A percentile compares a stretch with the other conserved stretches of the same genome.
These are phyloP conservation scores for Erodium texanum DNA, from an alignment of 441 rosid species.

Conservation along the genomic window DNA sequence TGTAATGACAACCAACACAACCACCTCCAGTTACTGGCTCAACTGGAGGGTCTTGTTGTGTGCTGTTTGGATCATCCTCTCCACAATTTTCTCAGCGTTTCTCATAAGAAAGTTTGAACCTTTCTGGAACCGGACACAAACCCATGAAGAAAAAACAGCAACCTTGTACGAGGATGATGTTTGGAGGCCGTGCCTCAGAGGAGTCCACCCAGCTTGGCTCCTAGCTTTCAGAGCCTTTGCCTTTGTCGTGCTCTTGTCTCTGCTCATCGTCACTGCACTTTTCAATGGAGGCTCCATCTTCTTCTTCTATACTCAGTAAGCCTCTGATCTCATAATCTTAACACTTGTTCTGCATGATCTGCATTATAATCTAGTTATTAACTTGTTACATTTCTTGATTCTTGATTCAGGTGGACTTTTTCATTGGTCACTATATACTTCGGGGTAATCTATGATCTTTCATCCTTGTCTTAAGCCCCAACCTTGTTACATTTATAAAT, in stretches of 20 bases:
- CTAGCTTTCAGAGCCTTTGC: constrained; percentile 61
- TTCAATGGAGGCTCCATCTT: constrained; percentile 63
- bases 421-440: constrained; percentile 61
- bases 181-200: constrained; percentile 74
- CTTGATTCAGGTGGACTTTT: constrained; percentile 81
- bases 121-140: constrained; percentile 20
- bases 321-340: neutral
- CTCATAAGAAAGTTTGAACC: constrained; percentile 61
- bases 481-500: neutral
- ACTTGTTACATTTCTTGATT: constrained; percentile 15
- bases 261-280: constrained; percentile 39
- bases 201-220: constrained; percentile 87
- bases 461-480: no score
- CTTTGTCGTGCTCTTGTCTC: constrained; percentile 48
- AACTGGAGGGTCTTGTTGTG: constrained; percentile 64
- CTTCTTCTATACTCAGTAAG: constrained; percentile 90
- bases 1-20: constrained; percentile 39
- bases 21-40: constrained; percentile 41
- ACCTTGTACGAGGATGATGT: constrained; percentile 62
- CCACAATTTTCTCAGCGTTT: constrained; percentile 23
- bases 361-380: neutral
- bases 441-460: constrained; percentile 33
- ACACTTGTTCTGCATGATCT: neutral
- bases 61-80: constrained; percentile 35
- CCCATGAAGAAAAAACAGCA: constrained; percentile 35